These are phyloP conservation scores for Dendrothele bispora DNA, from an alignment of 768 basidiomycete genomes.

Conservation along the genomic window DNA sequence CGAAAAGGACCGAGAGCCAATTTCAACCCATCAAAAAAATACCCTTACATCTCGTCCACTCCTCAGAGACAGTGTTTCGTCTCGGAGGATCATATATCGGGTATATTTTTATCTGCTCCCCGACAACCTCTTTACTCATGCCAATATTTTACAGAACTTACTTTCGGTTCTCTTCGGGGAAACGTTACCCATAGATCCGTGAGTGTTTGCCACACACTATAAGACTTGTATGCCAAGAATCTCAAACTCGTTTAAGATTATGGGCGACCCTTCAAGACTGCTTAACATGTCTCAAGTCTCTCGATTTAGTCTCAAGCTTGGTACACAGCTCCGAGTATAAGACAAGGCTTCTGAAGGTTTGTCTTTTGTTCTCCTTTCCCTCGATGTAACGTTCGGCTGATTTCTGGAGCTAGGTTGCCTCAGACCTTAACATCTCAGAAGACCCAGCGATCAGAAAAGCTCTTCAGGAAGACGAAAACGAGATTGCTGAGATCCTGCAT, in stretches of 20 bases:
- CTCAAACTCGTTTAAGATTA: too few relatives aligned
- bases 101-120: too few relatives aligned
- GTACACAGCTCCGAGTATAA: neutral
- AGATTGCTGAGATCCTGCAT: neutral
- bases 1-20: too few relatives aligned
- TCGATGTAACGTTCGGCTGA: too few relatives aligned
- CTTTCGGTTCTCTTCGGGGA: neutral
- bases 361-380: neutral
- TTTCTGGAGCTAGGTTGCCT: neutral
- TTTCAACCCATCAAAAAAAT: too few relatives aligned
- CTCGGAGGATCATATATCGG: too few relatives aligned
- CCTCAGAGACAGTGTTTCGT: too few relatives aligned
- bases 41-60: too few relatives aligned
- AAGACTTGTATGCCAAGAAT: too few relatives aligned
- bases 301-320: neutral
- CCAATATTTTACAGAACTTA: neutral
- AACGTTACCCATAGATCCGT: neutral
- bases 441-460: neutral
- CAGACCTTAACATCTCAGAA: neutral
- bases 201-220: too few relatives aligned
- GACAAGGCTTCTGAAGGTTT: neutral
- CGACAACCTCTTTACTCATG: neutral
- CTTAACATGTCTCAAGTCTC: neutral
- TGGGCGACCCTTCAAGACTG: too few relatives aligned
- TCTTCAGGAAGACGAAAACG: neutral